These are phyloP conservation scores for Penicillium angulare DNA, from an alignment of 495 filamentous ascomycete genomes.

Conservation along the genomic window DNA sequence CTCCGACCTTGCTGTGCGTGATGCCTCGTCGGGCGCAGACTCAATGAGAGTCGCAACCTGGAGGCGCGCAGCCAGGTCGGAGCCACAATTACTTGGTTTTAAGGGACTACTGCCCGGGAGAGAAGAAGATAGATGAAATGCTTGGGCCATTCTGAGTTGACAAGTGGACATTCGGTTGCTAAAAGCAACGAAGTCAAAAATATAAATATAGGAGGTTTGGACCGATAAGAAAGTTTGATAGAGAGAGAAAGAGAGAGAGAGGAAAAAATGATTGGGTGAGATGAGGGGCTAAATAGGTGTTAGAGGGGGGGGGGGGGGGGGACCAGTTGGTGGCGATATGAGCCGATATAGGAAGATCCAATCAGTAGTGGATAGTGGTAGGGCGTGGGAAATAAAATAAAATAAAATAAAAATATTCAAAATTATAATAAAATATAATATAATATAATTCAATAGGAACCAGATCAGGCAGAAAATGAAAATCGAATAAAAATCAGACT, in stretches of 20 bases:
- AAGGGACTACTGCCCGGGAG: conserved; percentile 10
- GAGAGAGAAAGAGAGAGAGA: not conserved
- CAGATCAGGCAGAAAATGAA: not conserved
- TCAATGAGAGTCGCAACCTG: conserved; percentile 12
- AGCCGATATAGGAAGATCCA: not conserved
- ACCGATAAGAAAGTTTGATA: not conserved
- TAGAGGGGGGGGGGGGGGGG: not conserved
- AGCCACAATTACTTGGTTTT: conserved; percentile 25
- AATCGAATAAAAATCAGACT: no score
- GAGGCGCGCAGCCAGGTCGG: conserved; percentile 22
- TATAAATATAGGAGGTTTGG: not conserved
- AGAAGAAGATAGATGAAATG: conserved; percentile 16
- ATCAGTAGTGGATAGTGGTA: no score
- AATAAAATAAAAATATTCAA: not conserved
- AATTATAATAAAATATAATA: not conserved
- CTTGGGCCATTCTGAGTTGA: conserved; percentile 24
- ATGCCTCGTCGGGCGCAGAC: conserved; percentile 14
- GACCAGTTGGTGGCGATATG: not conserved
- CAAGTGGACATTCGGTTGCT: conserved; percentile 23
- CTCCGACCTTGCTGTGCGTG: conserved; percentile 21
- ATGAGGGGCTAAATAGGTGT: not conserved
- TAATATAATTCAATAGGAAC: not conserved
- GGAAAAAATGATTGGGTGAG: not conserved
- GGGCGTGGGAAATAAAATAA: not conserved
- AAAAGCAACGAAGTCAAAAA: not conserved